Conservation (phyloP, 345 rosid species). For the Citrus sp. region DNA sequence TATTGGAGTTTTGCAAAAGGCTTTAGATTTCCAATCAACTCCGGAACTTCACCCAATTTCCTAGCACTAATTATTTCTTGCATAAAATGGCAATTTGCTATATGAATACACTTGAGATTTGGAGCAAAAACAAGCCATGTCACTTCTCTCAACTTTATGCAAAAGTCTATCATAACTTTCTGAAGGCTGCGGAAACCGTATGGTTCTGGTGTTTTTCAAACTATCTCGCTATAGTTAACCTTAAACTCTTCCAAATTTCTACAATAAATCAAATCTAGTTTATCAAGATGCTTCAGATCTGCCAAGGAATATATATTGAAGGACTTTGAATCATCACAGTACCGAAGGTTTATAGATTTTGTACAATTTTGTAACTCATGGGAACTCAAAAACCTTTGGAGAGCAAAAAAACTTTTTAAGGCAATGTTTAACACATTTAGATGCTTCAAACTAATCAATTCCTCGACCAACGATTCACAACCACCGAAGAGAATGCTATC, state of each 20-base stretch:
- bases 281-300: background rate
- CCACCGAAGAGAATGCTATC: background rate
- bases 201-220: background rate
- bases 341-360: background rate
- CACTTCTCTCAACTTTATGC: background rate
- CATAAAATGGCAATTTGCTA: background rate
- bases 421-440: background rate
- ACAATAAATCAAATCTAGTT: background rate
- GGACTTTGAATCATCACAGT: background rate
- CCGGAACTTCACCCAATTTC: background rate
- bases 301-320: background rate
- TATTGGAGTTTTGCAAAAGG: constrained; percentile 5
- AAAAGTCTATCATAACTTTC: background rate
- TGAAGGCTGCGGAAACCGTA: background rate
- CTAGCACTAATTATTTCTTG: constrained; percentile 2
- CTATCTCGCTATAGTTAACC: background rate
- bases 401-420: background rate
- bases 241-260: background rate
- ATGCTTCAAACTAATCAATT: constrained; percentile 4
- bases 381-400: background rate
- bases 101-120: background rate
- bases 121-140: constrained; percentile 15
- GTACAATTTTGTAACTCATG: background rate
- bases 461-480: background rate
- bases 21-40: background rate